A percentile compares a stretch with the other conserved stretches of the same genome.
phyloP scores from a whole-genome alignment of 805 yeast species.

The Debaryomyces hansenii region DNA sequence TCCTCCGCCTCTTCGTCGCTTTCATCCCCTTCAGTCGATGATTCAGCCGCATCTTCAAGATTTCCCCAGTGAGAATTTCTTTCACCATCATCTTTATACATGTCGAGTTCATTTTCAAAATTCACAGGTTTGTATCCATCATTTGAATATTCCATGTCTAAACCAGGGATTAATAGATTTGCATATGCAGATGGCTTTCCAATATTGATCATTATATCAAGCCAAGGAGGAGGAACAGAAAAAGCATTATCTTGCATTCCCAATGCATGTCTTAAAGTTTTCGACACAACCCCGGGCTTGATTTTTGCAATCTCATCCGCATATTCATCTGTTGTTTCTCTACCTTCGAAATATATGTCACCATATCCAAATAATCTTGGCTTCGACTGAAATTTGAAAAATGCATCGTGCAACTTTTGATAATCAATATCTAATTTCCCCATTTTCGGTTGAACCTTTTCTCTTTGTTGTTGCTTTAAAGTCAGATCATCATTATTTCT shows the following conservation, averaged over 20 bases:
- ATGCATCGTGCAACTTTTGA: conserved; percentile 78
- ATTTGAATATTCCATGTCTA: conserved; percentile 37
- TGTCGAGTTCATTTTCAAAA: conserved; percentile 7
- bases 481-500: conserved; percentile 64
- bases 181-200: conserved; percentile 89
- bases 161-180: conserved; percentile 54
- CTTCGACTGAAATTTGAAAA: conserved; percentile 75
- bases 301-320: conserved; percentile 33
- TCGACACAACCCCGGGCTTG: conserved; percentile 71
- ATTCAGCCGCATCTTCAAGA: conserved; percentile 28
- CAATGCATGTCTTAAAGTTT: conserved; percentile 62
- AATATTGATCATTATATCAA: conserved; percentile 57
- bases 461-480: conserved; percentile 73
- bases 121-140: conserved; percentile 26
- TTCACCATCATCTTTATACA: conserved; percentile 8
- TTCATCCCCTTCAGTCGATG: conserved; percentile 40
- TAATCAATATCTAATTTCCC: conserved; percentile 86
- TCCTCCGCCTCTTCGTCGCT: conserved; percentile 53
- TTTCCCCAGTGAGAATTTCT: conserved; percentile 33
- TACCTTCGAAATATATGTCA: conserved; percentile 77
- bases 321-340: conserved; percentile 50
- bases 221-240: conserved; percentile 74
- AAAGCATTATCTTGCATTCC: conserved; percentile 53
- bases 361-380: conserved; percentile 73
- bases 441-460: conserved; percentile 85